A percentile compares a stretch with the other conserved stretches of the same genome.
Conservation (phyloP, 371 early-diverging fungal species). For the Rozella allomycis region DNA sequence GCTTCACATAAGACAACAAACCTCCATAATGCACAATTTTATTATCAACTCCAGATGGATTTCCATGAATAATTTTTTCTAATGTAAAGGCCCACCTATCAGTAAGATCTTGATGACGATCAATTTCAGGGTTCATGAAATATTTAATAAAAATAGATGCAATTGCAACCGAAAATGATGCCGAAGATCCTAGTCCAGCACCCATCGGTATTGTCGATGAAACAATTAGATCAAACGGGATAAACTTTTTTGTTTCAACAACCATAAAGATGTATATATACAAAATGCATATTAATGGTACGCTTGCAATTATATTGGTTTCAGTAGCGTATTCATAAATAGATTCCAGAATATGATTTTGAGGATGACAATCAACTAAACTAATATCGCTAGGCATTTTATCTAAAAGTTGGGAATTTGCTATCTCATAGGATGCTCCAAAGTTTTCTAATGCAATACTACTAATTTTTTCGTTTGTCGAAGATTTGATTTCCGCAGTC, state of each 20-base stretch:
- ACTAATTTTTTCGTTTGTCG: too few species aligned
- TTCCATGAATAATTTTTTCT: slow-evolving; percentile 85
- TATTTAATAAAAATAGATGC: slow-evolving; percentile 23
- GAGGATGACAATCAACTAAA: background rate
- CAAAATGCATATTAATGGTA: too few species aligned
- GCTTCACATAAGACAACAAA: background rate
- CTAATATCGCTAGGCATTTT: background rate
- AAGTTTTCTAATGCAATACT: too few species aligned
- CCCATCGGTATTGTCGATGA: slow-evolving; percentile 73
- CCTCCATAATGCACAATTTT: slow-evolving; percentile 58
- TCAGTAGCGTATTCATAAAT: background rate
- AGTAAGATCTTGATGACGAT: slow-evolving; percentile 20
- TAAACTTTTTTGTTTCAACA: too few species aligned
- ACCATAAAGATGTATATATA: too few species aligned
- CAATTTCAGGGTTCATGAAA: background rate
- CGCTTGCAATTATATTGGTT: too few species aligned
- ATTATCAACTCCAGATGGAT: slow-evolving; percentile 87
- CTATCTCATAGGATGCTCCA: too few species aligned
- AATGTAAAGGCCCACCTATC: slow-evolving; percentile 70
- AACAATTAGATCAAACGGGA: slow-evolving; percentile 35
- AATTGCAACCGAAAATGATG: slow-evolving; percentile 62
- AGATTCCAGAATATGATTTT: background rate
- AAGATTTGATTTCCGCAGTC: too few species aligned
- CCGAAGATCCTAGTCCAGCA: slow-evolving; percentile 86
- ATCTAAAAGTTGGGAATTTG: too few species aligned